phyloP scores from a whole-genome alignment of 1,284 basidiomycete species.

The Testicularia cyperi region DNA sequence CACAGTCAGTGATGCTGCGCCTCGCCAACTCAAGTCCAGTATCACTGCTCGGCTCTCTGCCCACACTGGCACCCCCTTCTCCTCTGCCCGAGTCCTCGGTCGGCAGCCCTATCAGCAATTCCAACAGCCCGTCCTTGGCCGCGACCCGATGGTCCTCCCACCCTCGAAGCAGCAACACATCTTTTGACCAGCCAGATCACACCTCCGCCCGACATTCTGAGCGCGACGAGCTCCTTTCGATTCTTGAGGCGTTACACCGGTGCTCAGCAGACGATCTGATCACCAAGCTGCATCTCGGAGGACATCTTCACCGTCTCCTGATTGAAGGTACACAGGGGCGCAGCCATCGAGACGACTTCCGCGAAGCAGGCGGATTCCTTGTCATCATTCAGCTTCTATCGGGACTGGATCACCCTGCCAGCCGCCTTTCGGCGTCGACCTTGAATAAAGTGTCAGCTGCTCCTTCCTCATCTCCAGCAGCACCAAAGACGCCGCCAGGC shows the following conservation, averaged over 20 bases:
- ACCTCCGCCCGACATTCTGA: conserved; percentile 4
- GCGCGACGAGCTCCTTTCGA: conserved; percentile 31
- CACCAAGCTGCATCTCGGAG: conserved; percentile 37
- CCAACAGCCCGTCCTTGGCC: conserved; percentile 11
- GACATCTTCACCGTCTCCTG: conserved; percentile 42
- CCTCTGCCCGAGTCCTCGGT: conserved; percentile 14
- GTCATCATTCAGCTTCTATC: conserved; percentile 49
- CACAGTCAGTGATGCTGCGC: too few relatives aligned
- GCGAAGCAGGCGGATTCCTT: conserved; percentile 48
- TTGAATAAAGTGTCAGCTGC: too few relatives aligned
- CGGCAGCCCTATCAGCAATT: conserved; percentile 19
- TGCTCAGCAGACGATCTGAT: conserved; percentile 19
- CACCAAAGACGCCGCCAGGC: too few relatives aligned
- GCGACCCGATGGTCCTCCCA: conserved; percentile 1
- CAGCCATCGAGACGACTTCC: conserved; percentile 39
- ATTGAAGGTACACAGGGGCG: conserved; percentile 23
- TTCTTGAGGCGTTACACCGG: conserved; percentile 28
- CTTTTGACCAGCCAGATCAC: conserved; percentile 5
- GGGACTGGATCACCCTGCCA: conserved; percentile 15
- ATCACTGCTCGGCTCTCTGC: too few relatives aligned
- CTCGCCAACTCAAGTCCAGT: too few relatives aligned
- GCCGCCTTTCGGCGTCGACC: neutral
- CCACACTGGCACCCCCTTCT: conserved; percentile 7
- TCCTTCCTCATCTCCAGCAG: too few relatives aligned
- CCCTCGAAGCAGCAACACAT: neutral